Conservation (phyloP, 805 yeast species). For the Suhomyces kilbournensis region DNA sequence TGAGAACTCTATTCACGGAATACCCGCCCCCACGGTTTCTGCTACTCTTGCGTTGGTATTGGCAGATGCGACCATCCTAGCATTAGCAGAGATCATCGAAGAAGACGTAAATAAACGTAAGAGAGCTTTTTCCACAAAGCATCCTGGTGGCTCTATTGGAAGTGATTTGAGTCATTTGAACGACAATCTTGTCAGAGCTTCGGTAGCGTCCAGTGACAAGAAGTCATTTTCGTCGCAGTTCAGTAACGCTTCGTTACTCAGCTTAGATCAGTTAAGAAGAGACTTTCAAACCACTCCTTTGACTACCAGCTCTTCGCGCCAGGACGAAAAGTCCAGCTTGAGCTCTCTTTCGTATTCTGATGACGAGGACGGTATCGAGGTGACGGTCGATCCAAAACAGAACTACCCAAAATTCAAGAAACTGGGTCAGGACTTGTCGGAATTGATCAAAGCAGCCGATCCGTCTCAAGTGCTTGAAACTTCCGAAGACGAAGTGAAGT, state of each 20-base stretch:
- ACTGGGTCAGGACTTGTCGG: neutral
- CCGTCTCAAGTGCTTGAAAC: slow-evolving; percentile 2
- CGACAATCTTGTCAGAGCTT: slow-evolving; percentile 15
- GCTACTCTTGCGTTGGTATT: slow-evolving; percentile 73
- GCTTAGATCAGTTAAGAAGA: slow-evolving; percentile 9
- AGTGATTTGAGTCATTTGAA: slow-evolving; percentile 37
- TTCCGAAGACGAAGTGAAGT: slow-evolving; percentile 1
- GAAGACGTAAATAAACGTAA: slow-evolving; percentile 53
- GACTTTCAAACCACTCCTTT: slow-evolving; percentile 1
- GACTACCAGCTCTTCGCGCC: neutral
- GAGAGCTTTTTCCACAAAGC: slow-evolving; percentile 62
- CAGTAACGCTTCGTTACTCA: slow-evolving; percentile 11
- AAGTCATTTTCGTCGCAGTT: slow-evolving; percentile 12
- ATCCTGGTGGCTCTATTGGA: slow-evolving; percentile 93
- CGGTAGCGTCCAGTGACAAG: slow-evolving; percentile 3
- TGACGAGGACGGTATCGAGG: slow-evolving; percentile 15
- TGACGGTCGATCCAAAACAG: neutral
- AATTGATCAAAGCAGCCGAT: slow-evolving; percentile 1
- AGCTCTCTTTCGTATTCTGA: slow-evolving; percentile 20
- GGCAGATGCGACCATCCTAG: slow-evolving; percentile 76
- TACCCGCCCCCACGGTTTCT: slow-evolving; percentile 85
- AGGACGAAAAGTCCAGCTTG: slow-evolving; percentile 2
- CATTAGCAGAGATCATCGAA: slow-evolving; percentile 66
- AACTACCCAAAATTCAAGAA: neutral
- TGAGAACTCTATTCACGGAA: slow-evolving; percentile 67